Conservation (phyloP, 2,329 filamentous ascomycete species). For the Penicillium sp. region DNA sequence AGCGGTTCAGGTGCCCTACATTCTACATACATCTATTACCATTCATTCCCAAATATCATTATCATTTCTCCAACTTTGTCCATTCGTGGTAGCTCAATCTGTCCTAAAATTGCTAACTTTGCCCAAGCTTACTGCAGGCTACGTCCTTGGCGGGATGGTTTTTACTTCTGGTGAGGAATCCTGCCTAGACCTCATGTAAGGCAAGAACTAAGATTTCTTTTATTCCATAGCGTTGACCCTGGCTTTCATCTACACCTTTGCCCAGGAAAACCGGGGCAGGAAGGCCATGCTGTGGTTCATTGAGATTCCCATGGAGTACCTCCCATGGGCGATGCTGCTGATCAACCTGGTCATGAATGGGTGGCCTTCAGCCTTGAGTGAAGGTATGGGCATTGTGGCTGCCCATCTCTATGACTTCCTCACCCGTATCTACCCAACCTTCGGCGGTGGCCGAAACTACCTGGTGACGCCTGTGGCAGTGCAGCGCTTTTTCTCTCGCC, state of each 20-base stretch:
- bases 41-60: constrained; percentile 25
- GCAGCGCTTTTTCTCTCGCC: constrained; percentile 61
- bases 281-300: constrained; percentile 79
- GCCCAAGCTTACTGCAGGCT: constrained; percentile 44
- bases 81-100: constrained; percentile 24
- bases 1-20: constrained; percentile 69
- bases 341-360: constrained; percentile 70
- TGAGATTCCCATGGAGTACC: constrained; percentile 75
- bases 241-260: constrained; percentile 79
- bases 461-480: constrained; percentile 73
- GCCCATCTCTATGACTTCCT: constrained; percentile 91
- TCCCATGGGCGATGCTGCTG: constrained; percentile 77
- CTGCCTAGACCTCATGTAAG: neutral
- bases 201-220: neutral
- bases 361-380: constrained; percentile 56
- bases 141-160: constrained; percentile 30
- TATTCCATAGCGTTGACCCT: constrained; percentile 64
- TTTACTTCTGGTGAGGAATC: constrained; percentile 40
- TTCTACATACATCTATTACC: constrained; percentile 33
- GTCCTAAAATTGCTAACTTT: constrained; percentile 24
- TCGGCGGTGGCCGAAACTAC: constrained; percentile 77
- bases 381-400: constrained; percentile 76
- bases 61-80: constrained; percentile 9
- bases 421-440: constrained; percentile 81
- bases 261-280: constrained; percentile 77